Evolutionary conservation across 768 basidiomycete species (phyloP), one percentile per base, ranked within the genome.

Genomic region (Hortiboletus campestris): DNA sequence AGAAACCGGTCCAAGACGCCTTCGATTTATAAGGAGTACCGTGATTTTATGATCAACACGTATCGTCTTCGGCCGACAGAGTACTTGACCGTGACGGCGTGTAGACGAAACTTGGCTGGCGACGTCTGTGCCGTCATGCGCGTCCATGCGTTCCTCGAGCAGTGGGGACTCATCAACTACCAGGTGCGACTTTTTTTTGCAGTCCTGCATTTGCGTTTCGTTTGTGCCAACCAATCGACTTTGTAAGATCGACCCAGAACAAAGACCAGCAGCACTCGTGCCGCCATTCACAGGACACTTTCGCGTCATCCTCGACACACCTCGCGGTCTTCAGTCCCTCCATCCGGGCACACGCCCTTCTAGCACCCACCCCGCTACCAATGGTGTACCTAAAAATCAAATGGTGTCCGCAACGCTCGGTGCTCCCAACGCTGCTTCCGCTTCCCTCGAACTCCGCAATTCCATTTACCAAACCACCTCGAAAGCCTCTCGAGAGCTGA

Each of bases 31-130:
- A 98, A 98, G 72, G 96, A 99, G 71, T 99, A 99, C 67, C 86
- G 97, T 57, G 96, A 99, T 78, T 99, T 99, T 64, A 99, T 99
- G 96, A 85, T 99, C 72, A 98, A 99, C 76, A 94, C 97, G 2
- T 98, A 98, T 73, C 81, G 97, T 48, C 79, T 99, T 38, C 82
- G 97, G 48, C 97, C 97, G 2, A 83, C 82, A 22, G 97, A 99
- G 70, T 99, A 99, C 65, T 81, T 99, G 55, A 99, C 97, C 17
- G 91, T 98, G 55, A 99, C 97, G 2, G 96, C 96, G 2, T 99
- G 97, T 69, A 74, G 97, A 67, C 77, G 97, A 60, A 99, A 99
- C 73, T 74, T 99, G 60, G 96, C 96, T 6, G 97, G 97, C 43
- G 97, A 99, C 71, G 97, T 98, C 7, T 98, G 97, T 66, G 94